Conservation (phyloP, 192 early-diverging fungal genomes). For the Dissophora ornata region DNA sequence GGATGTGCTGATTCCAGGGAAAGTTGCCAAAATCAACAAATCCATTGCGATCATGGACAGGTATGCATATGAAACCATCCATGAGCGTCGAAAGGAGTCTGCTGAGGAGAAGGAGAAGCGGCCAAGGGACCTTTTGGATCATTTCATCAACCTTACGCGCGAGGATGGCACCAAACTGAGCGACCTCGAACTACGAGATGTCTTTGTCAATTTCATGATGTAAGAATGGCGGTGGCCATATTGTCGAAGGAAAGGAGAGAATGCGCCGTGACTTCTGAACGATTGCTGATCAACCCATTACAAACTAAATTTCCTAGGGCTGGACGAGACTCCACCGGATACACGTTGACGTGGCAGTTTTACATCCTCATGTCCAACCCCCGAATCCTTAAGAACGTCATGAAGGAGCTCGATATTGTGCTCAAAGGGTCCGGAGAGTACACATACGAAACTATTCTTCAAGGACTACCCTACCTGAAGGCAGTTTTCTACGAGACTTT, state of each 20-base stretch:
- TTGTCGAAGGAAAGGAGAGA: too few species aligned
- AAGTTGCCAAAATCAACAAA: neutral
- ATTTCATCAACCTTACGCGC: constrained; percentile 53
- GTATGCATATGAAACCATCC: constrained; percentile 33
- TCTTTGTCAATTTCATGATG: constrained; percentile 53
- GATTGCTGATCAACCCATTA: too few species aligned
- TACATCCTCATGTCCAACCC: constrained; percentile 45
- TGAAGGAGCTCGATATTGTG: constrained; percentile 37
- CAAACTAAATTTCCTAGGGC: too few species aligned
- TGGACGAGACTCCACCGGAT: constrained; percentile 53
- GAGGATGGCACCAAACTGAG: constrained; percentile 54
- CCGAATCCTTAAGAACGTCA: constrained; percentile 24
- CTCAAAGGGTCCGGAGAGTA: neutral
- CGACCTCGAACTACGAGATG: constrained; percentile 58
- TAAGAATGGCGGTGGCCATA: too few species aligned
- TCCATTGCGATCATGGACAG: constrained; percentile 26
- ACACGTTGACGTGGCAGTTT: constrained; percentile 44
- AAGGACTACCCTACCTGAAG: constrained; percentile 57
- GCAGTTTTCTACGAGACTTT: constrained; percentile 68
- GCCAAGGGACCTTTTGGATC: constrained; percentile 51
- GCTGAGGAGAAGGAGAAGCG: constrained; percentile 11
- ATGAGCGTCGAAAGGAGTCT: constrained; percentile 22
- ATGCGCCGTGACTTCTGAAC: too few species aligned
- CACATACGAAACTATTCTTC: constrained; percentile 44
- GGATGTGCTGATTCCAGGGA: constrained; percentile 29